A percentile compares a stretch with the other conserved stretches of the same genome.
Conservation (phyloP, 805 yeast genomes). For the Suhomyces pyralidae region DNA sequence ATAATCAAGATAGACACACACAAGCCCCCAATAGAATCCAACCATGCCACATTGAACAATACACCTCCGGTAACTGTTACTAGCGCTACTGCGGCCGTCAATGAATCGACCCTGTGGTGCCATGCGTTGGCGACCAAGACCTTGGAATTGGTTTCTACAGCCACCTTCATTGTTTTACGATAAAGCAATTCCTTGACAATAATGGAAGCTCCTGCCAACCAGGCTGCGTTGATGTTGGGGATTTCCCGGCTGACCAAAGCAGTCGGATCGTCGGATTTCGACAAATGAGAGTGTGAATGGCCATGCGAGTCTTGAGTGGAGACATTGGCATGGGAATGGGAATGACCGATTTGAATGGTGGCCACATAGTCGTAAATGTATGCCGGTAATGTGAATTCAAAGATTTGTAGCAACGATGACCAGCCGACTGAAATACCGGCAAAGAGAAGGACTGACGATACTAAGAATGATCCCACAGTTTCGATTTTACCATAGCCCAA, state of each 20-base stretch:
- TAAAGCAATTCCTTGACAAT: conserved; percentile 85
- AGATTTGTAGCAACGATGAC: conserved; percentile 67
- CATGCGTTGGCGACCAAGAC: conserved; percentile 96
- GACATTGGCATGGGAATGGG: conserved; percentile 47
- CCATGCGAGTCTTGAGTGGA: conserved; percentile 7
- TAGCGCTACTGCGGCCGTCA: conserved; percentile 88
- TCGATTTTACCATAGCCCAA: conserved; percentile 92
- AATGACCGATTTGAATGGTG: conserved; percentile 46
- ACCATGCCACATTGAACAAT: conserved; percentile 71
- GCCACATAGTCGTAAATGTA: conserved; percentile 53
- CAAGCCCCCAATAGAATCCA: conserved; percentile 91
- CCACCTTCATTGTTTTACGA: conserved; percentile 78
- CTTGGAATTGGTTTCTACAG: conserved; percentile 73
- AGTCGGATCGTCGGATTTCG: conserved; percentile 12
- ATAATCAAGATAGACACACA: conserved; percentile 79
- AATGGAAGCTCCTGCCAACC: conserved; percentile 91
- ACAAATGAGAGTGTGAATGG: conserved; percentile 19
- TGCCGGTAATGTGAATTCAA: conserved; percentile 66
- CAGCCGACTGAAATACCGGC: conserved; percentile 93
- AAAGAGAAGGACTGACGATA: conserved; percentile 72
- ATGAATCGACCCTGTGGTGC: conserved; percentile 95
- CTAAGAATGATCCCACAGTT: conserved; percentile 86
- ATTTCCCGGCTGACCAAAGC: conserved; percentile 8
- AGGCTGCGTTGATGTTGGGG: conserved; percentile 84
- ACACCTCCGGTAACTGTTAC: conserved; percentile 85